Evolutionary conservation across 2,329 filamentous ascomycete species (phyloP).

Genomic region (Thelonectria discophora): DNA sequence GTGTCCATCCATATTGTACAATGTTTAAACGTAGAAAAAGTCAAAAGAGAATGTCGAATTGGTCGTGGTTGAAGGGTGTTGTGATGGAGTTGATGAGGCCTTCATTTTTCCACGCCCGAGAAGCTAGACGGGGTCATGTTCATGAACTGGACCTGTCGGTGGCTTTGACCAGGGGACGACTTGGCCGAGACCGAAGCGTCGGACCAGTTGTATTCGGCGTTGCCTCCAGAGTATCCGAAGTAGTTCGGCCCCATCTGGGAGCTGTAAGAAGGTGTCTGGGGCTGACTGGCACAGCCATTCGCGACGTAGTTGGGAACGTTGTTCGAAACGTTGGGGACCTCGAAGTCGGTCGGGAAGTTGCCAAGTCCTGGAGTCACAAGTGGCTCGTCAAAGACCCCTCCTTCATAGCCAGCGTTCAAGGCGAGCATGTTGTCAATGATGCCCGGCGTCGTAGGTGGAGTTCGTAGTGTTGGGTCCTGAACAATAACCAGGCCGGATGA

Average conservation of each 20-base stretch:
- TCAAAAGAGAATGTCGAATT: constrained; percentile 17
- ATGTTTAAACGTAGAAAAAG: constrained; percentile 17
- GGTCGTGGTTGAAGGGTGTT: constrained; percentile 20
- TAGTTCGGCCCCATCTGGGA: constrained; percentile 55
- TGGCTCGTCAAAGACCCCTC: constrained; percentile 56
- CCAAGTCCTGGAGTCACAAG: constrained; percentile 58
- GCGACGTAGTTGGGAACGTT: constrained; percentile 57
- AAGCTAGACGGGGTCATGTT: constrained; percentile 48
- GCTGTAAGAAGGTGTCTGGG: constrained; percentile 58
- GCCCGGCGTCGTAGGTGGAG: constrained; percentile 63
- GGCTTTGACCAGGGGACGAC: constrained; percentile 46
- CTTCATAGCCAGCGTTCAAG: constrained; percentile 51
- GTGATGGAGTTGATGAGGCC: neutral
- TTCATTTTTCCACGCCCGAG: constrained; percentile 35
- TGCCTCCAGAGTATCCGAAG: constrained; percentile 49
- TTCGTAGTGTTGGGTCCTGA: constrained; percentile 58
- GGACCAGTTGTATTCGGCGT: constrained; percentile 63
- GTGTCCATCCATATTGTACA: constrained; percentile 37
- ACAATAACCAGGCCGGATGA: constrained; percentile 42
- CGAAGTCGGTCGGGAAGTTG: constrained; percentile 57
- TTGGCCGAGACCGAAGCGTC: constrained; percentile 51
- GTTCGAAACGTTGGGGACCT: constrained; percentile 52
- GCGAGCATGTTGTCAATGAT: constrained; percentile 53
- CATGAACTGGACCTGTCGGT: constrained; percentile 48
- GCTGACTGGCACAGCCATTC: constrained; percentile 53